Evolutionary conservation across 208 protist species (phyloP).

Genomic region (Trypanosoma scelopori): DNA sequence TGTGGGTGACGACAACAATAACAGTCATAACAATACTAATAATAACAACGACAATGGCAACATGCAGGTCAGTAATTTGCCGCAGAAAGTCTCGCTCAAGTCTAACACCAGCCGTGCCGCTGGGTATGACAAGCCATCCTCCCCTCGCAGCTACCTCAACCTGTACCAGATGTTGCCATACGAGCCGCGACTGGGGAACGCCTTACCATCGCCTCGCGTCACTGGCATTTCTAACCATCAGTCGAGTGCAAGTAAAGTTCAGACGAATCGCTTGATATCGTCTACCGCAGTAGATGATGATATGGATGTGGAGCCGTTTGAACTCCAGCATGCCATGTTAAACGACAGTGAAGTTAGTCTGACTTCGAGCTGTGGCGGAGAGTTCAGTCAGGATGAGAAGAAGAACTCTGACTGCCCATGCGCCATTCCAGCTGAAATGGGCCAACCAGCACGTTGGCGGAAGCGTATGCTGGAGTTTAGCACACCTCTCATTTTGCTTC

Average conservation of each 20-base stretch:
- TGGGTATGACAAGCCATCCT: no score
- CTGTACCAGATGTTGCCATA: slow-evolving; percentile 21
- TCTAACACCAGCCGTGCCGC: neutral
- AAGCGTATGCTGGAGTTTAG: slow-evolving; percentile 60
- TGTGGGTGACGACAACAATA: neutral
- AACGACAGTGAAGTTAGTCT: slow-evolving; percentile 20
- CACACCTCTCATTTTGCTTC: slow-evolving; percentile 60
- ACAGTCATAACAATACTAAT: neutral
- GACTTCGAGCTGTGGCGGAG: slow-evolving; percentile 1
- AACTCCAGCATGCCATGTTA: neutral
- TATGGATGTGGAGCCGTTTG: neutral
- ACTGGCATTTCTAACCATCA: neutral
- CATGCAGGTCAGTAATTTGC: neutral
- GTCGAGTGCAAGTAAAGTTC: slow-evolving; percentile 1
- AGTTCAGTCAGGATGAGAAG: neutral
- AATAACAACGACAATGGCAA: neutral
- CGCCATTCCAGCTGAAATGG: slow-evolving; percentile 43
- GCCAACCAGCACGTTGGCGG: slow-evolving; percentile 47
- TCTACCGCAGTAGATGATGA: neutral
- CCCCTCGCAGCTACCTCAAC: slow-evolving; percentile 8
- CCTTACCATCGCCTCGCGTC: slow-evolving; percentile 1
- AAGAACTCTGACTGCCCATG: neutral
- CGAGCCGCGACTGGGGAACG: slow-evolving; percentile 20
- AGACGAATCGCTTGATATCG: neutral
- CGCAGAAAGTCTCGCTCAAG: neutral